Percentiles rank a stretch among this genome's conserved stretches.
Evolutionary conservation across 306 rosid species (phyloP).

Genomic region (Prunus mongolica): DNA sequence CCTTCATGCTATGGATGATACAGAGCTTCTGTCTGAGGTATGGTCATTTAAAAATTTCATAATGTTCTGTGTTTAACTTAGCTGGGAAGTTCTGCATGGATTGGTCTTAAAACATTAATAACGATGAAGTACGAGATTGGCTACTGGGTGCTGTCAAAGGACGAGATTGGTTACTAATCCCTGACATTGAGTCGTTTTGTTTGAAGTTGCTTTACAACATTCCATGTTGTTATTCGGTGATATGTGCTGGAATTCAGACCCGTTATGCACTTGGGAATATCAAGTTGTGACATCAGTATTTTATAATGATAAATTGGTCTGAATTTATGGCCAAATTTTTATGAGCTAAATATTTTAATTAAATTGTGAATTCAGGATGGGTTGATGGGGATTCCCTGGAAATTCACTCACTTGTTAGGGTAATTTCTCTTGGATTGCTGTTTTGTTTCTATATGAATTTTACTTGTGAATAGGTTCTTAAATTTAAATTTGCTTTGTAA

Average conservation of each 20-base stretch:
- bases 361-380: neutral
- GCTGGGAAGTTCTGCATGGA: neutral
- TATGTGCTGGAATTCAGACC: neutral
- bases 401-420: neutral
- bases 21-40: slow-evolving; percentile 94
- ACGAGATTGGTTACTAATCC: neutral
- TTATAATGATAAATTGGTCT: neutral
- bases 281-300: too few species aligned
- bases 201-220: neutral
- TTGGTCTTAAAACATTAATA: neutral
- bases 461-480: neutral
- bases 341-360: neutral
- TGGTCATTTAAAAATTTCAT: neutral
- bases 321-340: neutral
- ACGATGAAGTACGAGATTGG: neutral
- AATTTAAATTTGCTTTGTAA: neutral
- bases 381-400: neutral
- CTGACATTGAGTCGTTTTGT: neutral
- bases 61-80: neutral
- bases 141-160: neutral
- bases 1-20: slow-evolving; percentile 98
- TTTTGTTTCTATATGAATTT: neutral
- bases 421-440: neutral
- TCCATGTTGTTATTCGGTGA: neutral
- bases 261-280: neutral